Conservation (phyloP, 108 stramenopile species). For the Bacterosira constricta region DNA sequence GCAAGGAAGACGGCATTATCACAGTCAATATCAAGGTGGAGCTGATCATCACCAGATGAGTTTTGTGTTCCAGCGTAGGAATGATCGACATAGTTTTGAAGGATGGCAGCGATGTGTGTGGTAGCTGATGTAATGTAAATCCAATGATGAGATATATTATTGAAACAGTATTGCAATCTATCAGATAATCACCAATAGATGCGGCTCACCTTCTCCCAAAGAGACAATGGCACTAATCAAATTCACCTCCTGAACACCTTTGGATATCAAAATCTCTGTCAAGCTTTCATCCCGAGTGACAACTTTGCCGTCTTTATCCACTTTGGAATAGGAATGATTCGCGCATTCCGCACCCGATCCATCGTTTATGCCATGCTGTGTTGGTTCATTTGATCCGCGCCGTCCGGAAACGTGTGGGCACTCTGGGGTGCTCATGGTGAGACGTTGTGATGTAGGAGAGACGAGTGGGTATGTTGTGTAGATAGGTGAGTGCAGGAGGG, state of each 20-base stretch:
- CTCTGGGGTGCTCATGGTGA: neutral
- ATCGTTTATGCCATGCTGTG: conserved; percentile 44
- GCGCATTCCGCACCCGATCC: conserved; percentile 23
- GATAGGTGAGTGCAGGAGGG: neutral
- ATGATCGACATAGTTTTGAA: conserved; percentile 64
- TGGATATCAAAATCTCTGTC: conserved; percentile 38
- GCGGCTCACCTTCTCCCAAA: conserved; percentile 46
- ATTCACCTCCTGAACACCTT: conserved; percentile 30
- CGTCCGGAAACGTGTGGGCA: conserved; percentile 8
- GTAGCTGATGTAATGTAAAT: conserved; percentile 32
- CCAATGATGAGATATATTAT: neutral
- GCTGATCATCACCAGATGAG: conserved; percentile 83
- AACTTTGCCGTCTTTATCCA: conserved; percentile 27
- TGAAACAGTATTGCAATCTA: neutral
- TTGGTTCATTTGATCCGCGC: conserved; percentile 10
- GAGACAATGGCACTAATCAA: conserved; percentile 48
- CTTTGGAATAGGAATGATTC: conserved; percentile 18
- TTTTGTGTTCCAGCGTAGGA: conserved; percentile 75
- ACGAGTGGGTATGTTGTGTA: neutral
- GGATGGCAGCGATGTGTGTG: conserved; percentile 48
- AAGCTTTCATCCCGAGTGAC: conserved; percentile 35
- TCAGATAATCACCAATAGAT: neutral
- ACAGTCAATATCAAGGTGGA: conserved; percentile 81
- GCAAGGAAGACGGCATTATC: conserved; percentile 68
- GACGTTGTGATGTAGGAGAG: neutral